Evolutionary conservation across 768 basidiomycete species (phyloP), one percentile per base, ranked within the genome.

Genomic region (Phylloporus scabripes): DNA sequence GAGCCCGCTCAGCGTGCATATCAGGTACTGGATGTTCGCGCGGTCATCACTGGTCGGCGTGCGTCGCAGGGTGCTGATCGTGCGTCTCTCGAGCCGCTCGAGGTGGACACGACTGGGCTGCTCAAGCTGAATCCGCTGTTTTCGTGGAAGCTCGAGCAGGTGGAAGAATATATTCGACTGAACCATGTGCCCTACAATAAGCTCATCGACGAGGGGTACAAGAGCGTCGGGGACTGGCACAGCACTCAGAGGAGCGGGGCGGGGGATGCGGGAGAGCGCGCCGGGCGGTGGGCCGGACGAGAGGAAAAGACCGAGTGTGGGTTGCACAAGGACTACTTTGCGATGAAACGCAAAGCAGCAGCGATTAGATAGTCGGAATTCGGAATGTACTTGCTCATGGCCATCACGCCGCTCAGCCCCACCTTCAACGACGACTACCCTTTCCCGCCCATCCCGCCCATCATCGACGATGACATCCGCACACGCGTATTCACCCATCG

Each of bases 171-270:
- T 66, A 76, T 95, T 53, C 80, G 80, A 37, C 74, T 79, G 51
- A 81, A 97, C 69, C 70, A 80, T 39, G 93, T 97, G 1, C 94
- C 94, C 2, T 80, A 82, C 52, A 98, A 99, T 72, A 81, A 78
- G 52, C 76, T 99, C 5, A 78, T 99, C 34, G 82, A 81, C 51
- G 82, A 92, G 63, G 96, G 96, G 3, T 99, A 98, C 73, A 86
- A 84, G 59, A 92, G 90, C 62, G 82, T 99, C 54, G 96, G 96
- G 4, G 96, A 99, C 69, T 95, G 94, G 89, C 96, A 99, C 70
- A 94, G 91, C 53, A 99, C 96, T 0, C 68, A 66, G n/a, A 75
- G 67, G 57, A 83, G 82, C 52, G 83, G 79, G 0, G 73, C 72
- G 8, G 79, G 86, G 36, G 90, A 90, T 51, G 69, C 65, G 0